Evolutionary conservation across 345 rosid genomes (phyloP).

Genomic region (Populus tremula): DNA sequence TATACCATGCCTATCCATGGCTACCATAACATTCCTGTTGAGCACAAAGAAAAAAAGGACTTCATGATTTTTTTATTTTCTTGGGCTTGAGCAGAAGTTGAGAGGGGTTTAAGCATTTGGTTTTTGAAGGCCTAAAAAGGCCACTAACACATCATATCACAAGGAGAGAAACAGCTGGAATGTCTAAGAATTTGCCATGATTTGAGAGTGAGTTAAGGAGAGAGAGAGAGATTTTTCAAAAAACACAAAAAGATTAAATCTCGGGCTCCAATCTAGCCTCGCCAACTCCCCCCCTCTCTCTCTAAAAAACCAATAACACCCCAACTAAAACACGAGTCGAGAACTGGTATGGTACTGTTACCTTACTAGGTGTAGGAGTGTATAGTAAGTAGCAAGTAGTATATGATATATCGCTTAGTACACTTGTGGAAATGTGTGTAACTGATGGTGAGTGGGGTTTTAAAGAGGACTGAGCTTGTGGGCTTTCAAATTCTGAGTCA

Average conservation of each 20-base stretch:
- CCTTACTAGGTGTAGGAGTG: not conserved
- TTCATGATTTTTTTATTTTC: not conserved
- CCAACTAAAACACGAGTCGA: not conserved
- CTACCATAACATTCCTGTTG: not conserved
- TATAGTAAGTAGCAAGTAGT: not conserved
- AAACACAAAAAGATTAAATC: not conserved
- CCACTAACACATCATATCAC: constrained; percentile 7
- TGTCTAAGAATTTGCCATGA: constrained; percentile 35
- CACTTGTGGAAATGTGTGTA: constrained; percentile 1
- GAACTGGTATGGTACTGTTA: too few relatives aligned
- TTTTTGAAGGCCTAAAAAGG: not conserved
- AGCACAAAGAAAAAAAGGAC: not conserved
- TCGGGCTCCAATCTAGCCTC: constrained; percentile 6
- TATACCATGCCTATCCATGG: not conserved
- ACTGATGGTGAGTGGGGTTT: not conserved
- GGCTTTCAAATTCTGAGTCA: constrained; percentile 4
- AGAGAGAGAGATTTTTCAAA: not conserved
- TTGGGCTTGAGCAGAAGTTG: not conserved
- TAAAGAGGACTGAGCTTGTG: not conserved
- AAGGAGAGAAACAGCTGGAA: constrained; percentile 25
- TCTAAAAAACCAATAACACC: not conserved
- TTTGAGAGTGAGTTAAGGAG: constrained; percentile 42
- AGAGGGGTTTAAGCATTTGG: not conserved
- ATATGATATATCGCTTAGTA: not conserved
- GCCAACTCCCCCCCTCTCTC: too few relatives aligned